Evolutionary conservation across 176 grass and related monocot genomes (phyloP).

Genomic region (Carex myosuroides): DNA sequence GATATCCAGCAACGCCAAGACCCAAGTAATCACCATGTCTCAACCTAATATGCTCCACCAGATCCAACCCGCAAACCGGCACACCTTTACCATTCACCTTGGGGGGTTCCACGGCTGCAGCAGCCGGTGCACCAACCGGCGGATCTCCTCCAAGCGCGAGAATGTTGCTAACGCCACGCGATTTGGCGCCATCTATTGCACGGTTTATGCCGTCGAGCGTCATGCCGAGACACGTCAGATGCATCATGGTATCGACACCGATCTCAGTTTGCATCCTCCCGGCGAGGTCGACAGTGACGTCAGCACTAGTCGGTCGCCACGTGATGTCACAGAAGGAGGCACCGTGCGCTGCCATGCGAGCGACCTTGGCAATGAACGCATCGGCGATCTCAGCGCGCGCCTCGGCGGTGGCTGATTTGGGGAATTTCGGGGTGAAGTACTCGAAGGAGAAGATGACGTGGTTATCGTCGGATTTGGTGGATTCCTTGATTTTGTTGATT

Average conservation of each 20-base stretch:
- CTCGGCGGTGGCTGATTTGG: background rate
- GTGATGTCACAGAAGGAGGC: constrained; percentile 30
- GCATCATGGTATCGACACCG: constrained; percentile 33
- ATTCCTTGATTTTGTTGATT: constrained; percentile 21
- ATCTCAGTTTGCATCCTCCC: constrained; percentile 23
- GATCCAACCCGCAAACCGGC: constrained; percentile 20
- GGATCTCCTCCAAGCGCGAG: constrained; percentile 32
- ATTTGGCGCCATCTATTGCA: background rate
- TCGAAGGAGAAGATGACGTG: constrained; percentile 31
- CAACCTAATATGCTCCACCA: constrained; percentile 28
- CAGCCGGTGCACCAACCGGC: background rate
- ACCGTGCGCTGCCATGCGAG: constrained; percentile 22
- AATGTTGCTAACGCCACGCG: constrained; percentile 17
- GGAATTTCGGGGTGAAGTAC: constrained; percentile 27
- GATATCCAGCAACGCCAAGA: constrained; percentile 25
- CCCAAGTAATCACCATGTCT: constrained; percentile 28
- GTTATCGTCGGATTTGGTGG: constrained; percentile 9
- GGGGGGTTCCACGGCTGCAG: background rate
- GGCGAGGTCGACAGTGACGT: constrained; percentile 21
- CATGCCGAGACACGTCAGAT: constrained; percentile 30
- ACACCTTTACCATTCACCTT: background rate
- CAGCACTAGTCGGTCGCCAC: constrained; percentile 21
- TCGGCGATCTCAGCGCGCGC: background rate
- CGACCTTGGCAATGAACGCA: constrained; percentile 24
- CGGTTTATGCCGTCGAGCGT: constrained; percentile 11